Base-by-base conservation (phyloP, 352 stramenopile species). In the Albugo candida region DNA sequence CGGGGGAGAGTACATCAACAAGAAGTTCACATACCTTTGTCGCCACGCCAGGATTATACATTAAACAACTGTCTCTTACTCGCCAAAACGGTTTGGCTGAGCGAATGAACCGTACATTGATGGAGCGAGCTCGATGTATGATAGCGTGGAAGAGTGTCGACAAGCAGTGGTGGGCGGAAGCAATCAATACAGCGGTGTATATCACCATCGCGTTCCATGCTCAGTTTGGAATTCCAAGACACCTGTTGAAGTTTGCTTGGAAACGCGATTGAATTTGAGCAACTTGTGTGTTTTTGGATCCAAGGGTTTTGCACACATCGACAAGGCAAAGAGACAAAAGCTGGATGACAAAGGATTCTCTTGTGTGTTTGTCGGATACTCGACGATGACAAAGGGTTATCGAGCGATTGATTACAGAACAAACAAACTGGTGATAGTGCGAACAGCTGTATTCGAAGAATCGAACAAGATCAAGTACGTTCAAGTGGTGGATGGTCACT, bases 291-390 rank as follows among this genome's bases (percentile, higher is more conserved):
- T 56, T n/a, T 56, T 56, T 24, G 51, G 51, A 13, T 56, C 24
- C 45, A 39, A 27, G 24, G 17, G 45, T 49, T 20, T 56, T 36
- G 45, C 52, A 54, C 21, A 54, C 53, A 16, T 12, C 45, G 20
- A 43, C 52, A 31, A 31, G 24, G 2, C 24, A 16, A 19, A 44
- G 16, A 17, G 51, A 16, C 35, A 56, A 37, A 56, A 56, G 20
- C 45, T 56, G n/a, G 18, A 37, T 44, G 36, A 37, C 13, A 56
- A 56, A 44, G 51, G 21, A 19, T 39, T 20, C 5, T 27, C 47
- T 13, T 56, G 51, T 49, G 17, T 56, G n/a, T 47, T 55, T 17
- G 27, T 54, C 12, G 51, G 48, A 19, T 56, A 55, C 34, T 48
- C 43, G 6, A 36, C 21, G 13, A 10, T 19, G 14, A 31, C 27